Evolutionary conservation across 305 asterid species (phyloP), one percentile per base, ranked within the genome.

Genomic region (Striga hermonthica): DNA sequence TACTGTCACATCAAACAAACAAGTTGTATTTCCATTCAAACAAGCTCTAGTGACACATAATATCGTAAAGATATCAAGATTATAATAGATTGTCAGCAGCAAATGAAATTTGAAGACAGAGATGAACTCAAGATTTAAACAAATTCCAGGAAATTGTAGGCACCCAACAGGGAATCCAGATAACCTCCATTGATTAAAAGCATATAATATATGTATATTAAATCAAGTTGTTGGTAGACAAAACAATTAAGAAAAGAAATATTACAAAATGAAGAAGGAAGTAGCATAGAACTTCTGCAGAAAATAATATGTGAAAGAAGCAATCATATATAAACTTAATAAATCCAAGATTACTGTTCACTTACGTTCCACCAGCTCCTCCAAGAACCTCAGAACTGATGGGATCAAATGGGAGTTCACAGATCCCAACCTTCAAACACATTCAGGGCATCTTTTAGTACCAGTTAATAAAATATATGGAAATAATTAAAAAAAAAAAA

Each of bases 291-390:
- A 22, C 31, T 22, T 22, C 1, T 6, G 52, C 43, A 64, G 55
- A 11, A 11, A 54, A 7, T 53, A 35, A 43, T 55, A 12, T 34
- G 48, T 52, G 45, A n/a, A 75, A 47, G 40, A 36, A 41, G 9
- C 37, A 31, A 54, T 54, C 14, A 36, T 53, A 50, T 12, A 47
- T 54, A 38, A 60, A 28, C 38, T 14, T 54, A 43, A 67, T 31
- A 68, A 35, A 38, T 68, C 66, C 35, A 67, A 6, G 41, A 47
- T 65, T 58, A 11, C 66, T 14, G 47, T 12, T 72, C 63, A 79
- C 98, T 90, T 80, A 93, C 97, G 98, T 93, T 84, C 98, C 98
- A 56, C 98, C 98, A 72, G 90, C 97, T 70, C 98, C 98, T 68
- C 98, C 98, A 77, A 73, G 31, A 9, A 79, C 89, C 82, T 93